Percentiles rank a stretch among this genome's conserved stretches.
phyloP scores from a whole-genome alignment of 345 rosid genomes.

The Brassica nigra region DNA sequence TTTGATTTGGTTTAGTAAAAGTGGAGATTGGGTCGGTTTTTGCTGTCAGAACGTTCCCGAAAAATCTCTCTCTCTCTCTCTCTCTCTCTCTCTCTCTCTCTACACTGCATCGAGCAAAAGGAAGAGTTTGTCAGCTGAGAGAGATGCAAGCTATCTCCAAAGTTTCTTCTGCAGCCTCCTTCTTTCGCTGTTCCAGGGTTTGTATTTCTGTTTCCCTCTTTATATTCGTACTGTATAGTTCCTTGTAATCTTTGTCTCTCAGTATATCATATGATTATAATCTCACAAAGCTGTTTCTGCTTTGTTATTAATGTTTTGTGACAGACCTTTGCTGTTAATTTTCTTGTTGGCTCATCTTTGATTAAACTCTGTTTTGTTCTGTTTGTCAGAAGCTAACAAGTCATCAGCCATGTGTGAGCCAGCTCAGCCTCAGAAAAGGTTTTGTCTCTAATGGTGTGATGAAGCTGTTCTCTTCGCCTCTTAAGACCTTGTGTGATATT shows the following conservation, averaged over 20 bases:
- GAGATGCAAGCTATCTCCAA: conserved; percentile 32
- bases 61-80: neutral
- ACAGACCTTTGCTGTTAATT: neutral
- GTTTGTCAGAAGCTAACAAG: conserved; percentile 49
- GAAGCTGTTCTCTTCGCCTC: conserved; percentile 64
- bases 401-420: conserved; percentile 53
- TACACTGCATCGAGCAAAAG: conserved; percentile 4
- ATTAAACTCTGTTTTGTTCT: neutral
- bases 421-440: conserved; percentile 77
- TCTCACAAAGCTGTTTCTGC: neutral
- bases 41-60: neutral
- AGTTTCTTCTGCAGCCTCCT: conserved; percentile 23
- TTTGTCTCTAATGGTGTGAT: conserved; percentile 53
- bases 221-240: neutral
- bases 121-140: neutral
- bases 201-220: conserved; percentile 1
- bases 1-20: neutral
- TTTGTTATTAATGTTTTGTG: neutral
- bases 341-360: neutral
- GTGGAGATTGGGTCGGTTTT: neutral
- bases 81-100: neutral
- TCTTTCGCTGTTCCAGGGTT: conserved; percentile 29
- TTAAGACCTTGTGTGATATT: conserved; percentile 65
- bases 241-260: neutral
- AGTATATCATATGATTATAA: neutral